Evolutionary conservation across 768 basidiomycete species (phyloP), one percentile per base, ranked within the genome.

Genomic region (Suillus americanus): DNA sequence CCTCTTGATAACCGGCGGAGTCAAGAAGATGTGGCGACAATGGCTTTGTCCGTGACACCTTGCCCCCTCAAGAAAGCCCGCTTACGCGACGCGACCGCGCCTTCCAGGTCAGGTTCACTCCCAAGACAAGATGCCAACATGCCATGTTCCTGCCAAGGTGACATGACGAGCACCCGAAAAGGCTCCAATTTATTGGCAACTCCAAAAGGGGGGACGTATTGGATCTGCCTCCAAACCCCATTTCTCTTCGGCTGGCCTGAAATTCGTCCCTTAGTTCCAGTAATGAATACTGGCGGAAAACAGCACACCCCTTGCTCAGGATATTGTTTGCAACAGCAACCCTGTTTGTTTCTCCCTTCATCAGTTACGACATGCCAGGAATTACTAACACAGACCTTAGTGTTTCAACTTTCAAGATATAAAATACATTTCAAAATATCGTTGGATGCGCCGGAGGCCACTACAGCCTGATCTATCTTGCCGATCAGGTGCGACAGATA

Each of bases 81-180:
- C 70, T 37, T 18, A 73, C 73, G 20, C 73, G 28, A 12, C 55
- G 41, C 12, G 69, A n/a, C n/a, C n/a, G n/a, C n/a, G 55, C 3
- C 66, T 56, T 14, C 40, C 25, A n/a, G 18, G n/a, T 41, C 43
- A 23, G 45, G 56, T 13, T 25, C 20, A 30, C 23, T 23, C 16
- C 50, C 14, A 28, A 51, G 50, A 51, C 16, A 51, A 18, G 54
- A 55, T 8, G 64, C 65, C 50, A 74, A 48, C 0, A 56, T 66
- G 3, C 74, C 72, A 62, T 71, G 70, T 30, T 71, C 68, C 46
- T 67, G 57, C 73, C 72, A 70, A 3, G 73, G 68, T 51, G 65
- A 72, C 28, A 73, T 71, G 61, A 73, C 62, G 14, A 73, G 66
- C 14, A 57, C 3, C 14, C 37, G 56, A 38, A 18, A 25, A 18